Percentiles rank a stretch among this genome's conserved stretches.
Evolutionary conservation across 1,284 basidiomycete genomes (phyloP).

Genomic region (Filobasidium uniguttulatum): DNA sequence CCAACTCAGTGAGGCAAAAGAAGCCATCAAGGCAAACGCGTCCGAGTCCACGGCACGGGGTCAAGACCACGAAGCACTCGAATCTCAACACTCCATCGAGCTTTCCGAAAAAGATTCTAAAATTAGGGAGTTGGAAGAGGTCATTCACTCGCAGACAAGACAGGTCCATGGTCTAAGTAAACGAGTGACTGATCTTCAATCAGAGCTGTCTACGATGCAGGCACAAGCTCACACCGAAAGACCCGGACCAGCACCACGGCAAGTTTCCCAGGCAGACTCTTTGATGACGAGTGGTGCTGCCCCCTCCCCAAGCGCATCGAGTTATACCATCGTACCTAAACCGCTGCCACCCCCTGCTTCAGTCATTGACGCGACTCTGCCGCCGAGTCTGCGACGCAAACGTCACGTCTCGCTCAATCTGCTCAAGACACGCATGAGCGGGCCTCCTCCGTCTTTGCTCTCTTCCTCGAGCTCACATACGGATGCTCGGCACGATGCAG

Average conservation of each 20-base stretch:
- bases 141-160: constrained; percentile 57
- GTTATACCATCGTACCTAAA: constrained; percentile 7
- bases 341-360: constrained; percentile 22
- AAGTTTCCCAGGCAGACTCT: too few species aligned
- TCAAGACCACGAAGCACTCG: constrained; percentile 29
- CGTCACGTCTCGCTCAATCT: constrained; percentile 70
- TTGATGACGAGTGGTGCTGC: background rate
- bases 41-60: constrained; percentile 3
- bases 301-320: background rate
- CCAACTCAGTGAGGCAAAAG: too few species aligned
- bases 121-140: constrained; percentile 57
- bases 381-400: constrained; percentile 64
- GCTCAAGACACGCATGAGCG: constrained; percentile 64
- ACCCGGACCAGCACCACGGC: too few species aligned
- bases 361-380: constrained; percentile 50
- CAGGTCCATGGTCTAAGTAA: constrained; percentile 56
- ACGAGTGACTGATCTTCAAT: constrained; percentile 38
- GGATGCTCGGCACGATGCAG: too few species aligned
- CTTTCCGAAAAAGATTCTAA: constrained; percentile 60
- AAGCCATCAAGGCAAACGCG: too few species aligned
- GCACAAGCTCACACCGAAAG: background rate
- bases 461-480: constrained; percentile 13
- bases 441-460: constrained; percentile 30
- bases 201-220: constrained; percentile 11
- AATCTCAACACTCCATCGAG: constrained; percentile 61